Base-by-base conservation (phyloP, 352 stramenopile species). In the Phytophthora crassamura region DNA sequence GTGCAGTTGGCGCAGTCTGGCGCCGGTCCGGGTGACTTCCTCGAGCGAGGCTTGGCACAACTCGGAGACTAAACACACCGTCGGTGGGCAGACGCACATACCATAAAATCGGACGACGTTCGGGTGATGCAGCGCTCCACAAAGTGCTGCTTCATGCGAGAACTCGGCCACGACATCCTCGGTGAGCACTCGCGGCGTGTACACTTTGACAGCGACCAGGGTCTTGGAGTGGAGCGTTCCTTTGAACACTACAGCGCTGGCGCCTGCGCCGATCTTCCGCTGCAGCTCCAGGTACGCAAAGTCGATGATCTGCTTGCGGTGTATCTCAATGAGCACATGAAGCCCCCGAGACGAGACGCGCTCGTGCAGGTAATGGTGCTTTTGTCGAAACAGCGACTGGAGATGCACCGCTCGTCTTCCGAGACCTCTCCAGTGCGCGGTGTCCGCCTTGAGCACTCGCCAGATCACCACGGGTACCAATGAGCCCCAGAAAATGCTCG, bases 81-180 rank as follows among this genome's bases (percentile, higher is more conserved):
- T 91, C 1, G 86, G 82, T 11, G 84, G 84, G 16, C 72, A 89
- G 12, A 95, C 80, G 47, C 87, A 95, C 79, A 95, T 89, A 20
- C 85, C 87, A 43, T 91, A 89, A 64, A 95, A 95, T 54, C 77
- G 82, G 58, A 92, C 80, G 41, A 95, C 86, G 61, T 95, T 95
- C 1, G 87, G 82, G 49, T 94, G 86, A 34, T 86, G 67, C 5
- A 94, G 69, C 14, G 82, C 74, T 7, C 81, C 78, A 58, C 82
- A 95, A 7, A 95, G 61, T 3, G 84, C 86, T 8, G 84, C 86
- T 56, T 93, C 86, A 25, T 95, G 84, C 4, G 84, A 93, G 43
- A 93, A 95, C 53, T 86, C 83, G n/a, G 82, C 83, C 30, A 95
- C 84, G 1, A 77, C 77, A 28, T 89, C 77, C 20, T 93, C 82